phyloP scores from a whole-genome alignment of 2,329 filamentous ascomycete species.

The Fusarium drepaniforme region DNA sequence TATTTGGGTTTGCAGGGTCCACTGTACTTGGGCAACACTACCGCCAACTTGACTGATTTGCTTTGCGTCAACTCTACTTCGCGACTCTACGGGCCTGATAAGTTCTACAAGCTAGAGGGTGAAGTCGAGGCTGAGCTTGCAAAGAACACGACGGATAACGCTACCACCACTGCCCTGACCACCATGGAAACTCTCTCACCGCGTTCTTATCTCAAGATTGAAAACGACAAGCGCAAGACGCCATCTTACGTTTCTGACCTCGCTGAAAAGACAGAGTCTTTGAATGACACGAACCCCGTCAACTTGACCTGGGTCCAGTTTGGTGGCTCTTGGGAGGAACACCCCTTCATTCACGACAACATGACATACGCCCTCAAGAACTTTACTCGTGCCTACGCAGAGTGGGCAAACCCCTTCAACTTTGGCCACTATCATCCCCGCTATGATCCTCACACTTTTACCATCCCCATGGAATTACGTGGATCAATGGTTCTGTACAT shows the following conservation, averaged over 20 bases:
- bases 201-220: constrained; percentile 9
- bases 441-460: constrained; percentile 57
- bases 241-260: neutral
- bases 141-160: constrained; percentile 20
- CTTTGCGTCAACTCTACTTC: constrained; percentile 52
- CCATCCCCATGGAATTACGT: constrained; percentile 57
- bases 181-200: constrained; percentile 1
- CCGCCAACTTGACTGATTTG: constrained; percentile 45
- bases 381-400: constrained; percentile 52
- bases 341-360: constrained; percentile 54
- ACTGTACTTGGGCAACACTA: constrained; percentile 47
- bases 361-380: constrained; percentile 53
- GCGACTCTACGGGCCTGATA: constrained; percentile 43
- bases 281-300: constrained; percentile 47
- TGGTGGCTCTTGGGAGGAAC: constrained; percentile 57
- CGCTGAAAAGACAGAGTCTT: constrained; percentile 3
- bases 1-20: constrained; percentile 46
- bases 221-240: neutral
- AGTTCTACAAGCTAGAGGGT: constrained; percentile 44
- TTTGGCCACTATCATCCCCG: constrained; percentile 54
- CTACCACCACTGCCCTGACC: neutral
- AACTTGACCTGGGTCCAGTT: constrained; percentile 51
- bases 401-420: constrained; percentile 58
- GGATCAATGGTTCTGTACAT: constrained; percentile 56
- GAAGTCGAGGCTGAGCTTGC: constrained; percentile 27